Base-by-base conservation (phyloP, 768 basidiomycete genomes). In the Asterophora parasitica region DNA sequence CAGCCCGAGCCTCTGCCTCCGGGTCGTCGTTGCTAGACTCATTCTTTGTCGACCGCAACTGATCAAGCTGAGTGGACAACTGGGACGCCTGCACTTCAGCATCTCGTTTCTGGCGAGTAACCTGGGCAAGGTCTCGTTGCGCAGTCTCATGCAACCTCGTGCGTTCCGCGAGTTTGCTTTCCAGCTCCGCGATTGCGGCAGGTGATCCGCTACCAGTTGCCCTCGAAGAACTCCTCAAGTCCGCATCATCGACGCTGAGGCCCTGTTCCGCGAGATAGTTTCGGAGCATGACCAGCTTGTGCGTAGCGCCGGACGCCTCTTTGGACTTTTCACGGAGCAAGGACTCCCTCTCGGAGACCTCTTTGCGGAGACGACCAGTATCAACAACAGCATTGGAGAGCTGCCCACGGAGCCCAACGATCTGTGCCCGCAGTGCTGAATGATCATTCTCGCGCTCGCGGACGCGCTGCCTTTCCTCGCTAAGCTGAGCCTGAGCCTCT, bases 251-350 rank as follows among this genome's bases (percentile, higher is more conserved):
- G 15, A 87, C 69, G 20, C 76, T 76, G 44, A 98, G 78, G 12
- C 93, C 95, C 59, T 88, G 84, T 59, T 98, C 96, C 16, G 83
- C 81, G 39, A 98, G 76, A 61, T 97, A 84, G 61, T 82, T 87
- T 38, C 92, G 83, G 49, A 98, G 72, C 72, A 90, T 85, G 19
- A 74, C 78, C 54, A 89, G 70, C 50, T 89, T 87, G 51, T 92
- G 70, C 49, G 78, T 81, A 1, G 82, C 71, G 50, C 92, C 88
- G 0, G 83, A 72, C 0, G 80, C 73, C 39, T 85, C 80, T 61
- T 82, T 82, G 27, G 73, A 56, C 57, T 80, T 81, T 44, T 87
- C 84, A 33, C 66, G 73, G 31, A 90, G 67, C 43, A 81, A 77
- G 7, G 70, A 59, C 46, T 96, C 91, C 57, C 79, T 82, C 16